Conservation (phyloP, 306 rosid species). For the Amphicarpaea edgeworthii region DNA sequence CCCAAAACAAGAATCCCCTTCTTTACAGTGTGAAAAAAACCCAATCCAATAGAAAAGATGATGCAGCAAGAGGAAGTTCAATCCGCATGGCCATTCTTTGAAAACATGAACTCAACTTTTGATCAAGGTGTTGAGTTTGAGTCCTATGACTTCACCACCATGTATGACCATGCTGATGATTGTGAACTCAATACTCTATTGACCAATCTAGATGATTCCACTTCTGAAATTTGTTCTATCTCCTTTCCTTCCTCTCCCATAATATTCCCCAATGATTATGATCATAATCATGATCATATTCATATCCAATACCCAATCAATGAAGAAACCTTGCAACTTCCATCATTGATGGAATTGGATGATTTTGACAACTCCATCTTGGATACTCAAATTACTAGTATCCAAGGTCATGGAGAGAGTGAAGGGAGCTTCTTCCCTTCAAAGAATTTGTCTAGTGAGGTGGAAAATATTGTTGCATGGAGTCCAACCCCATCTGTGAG, state of each 20-base stretch:
- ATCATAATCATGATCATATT: slow-evolving; percentile 36
- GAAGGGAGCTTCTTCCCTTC: slow-evolving; percentile 56
- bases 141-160: slow-evolving; percentile 28
- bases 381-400: slow-evolving; percentile 25
- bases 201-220: slow-evolving; percentile 16
- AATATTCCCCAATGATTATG: slow-evolving; percentile 36
- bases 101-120: slow-evolving; percentile 45
- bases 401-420: slow-evolving; percentile 39
- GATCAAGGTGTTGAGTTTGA: slow-evolving; percentile 50
- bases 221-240: slow-evolving; percentile 33
- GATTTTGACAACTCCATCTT: slow-evolving; percentile 41
- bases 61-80: slow-evolving; percentile 51
- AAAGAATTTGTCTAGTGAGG: slow-evolving; percentile 39
- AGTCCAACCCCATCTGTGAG: slow-evolving; percentile 59
- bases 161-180: slow-evolving; percentile 47
- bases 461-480: slow-evolving; percentile 44
- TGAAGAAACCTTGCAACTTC: slow-evolving; percentile 51
- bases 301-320: slow-evolving; percentile 33
- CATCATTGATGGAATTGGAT: slow-evolving; percentile 52
- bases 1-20: slow-evolving; percentile 2
- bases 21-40: slow-evolving; percentile 22
- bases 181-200: slow-evolving; percentile 46
- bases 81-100: slow-evolving; percentile 48
- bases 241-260: slow-evolving; percentile 43
- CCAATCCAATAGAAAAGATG: slow-evolving; percentile 37